Evolutionary conservation across 1,284 basidiomycete species (phyloP).

Genomic region (Cutaneotrichosporon sp.): DNA sequence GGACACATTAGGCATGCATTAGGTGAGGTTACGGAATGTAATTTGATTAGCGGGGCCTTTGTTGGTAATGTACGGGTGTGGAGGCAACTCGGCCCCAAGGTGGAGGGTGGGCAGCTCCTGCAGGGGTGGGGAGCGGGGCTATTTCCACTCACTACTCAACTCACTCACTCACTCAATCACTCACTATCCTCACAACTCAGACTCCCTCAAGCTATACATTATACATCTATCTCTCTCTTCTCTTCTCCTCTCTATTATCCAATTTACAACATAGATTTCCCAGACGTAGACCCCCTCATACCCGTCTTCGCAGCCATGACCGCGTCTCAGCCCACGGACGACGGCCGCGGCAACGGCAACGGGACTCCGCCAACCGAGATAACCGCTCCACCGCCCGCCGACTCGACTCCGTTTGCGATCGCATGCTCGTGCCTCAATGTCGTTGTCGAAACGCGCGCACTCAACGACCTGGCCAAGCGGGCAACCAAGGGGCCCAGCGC

Average conservation of each 20-base stretch:
- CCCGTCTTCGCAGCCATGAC: constrained; percentile 7
- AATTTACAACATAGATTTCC: not conserved
- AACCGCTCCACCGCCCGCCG: constrained; percentile 25
- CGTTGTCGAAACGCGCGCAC: constrained; percentile 26
- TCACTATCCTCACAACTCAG: no score
- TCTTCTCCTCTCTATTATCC: not conserved
- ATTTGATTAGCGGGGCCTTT: no score
- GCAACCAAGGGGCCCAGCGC: constrained; percentile 7
- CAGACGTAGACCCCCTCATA: not conserved
- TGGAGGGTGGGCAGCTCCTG: no score
- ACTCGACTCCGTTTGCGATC: constrained; percentile 32
- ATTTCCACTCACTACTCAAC: no score
- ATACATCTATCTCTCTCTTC: not conserved
- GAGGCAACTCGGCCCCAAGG: no score
- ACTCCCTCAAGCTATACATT: not conserved
- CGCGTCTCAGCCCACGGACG: not conserved
- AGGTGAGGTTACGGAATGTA: no score
- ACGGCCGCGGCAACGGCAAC: not conserved
- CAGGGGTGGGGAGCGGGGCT: not conserved
- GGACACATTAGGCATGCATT: no score
- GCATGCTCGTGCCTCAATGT: constrained; percentile 43
- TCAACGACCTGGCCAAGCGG: constrained; percentile 13
- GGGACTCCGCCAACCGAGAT: not conserved
- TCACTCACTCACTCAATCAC: not conserved
- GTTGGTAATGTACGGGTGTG: no score